A percentile compares a stretch with the other conserved stretches of the same genome.
These are phyloP conservation scores for Alternaria metachromatica DNA, from an alignment of 2,329 filamentous ascomycete genomes.

Conservation along the genomic window DNA sequence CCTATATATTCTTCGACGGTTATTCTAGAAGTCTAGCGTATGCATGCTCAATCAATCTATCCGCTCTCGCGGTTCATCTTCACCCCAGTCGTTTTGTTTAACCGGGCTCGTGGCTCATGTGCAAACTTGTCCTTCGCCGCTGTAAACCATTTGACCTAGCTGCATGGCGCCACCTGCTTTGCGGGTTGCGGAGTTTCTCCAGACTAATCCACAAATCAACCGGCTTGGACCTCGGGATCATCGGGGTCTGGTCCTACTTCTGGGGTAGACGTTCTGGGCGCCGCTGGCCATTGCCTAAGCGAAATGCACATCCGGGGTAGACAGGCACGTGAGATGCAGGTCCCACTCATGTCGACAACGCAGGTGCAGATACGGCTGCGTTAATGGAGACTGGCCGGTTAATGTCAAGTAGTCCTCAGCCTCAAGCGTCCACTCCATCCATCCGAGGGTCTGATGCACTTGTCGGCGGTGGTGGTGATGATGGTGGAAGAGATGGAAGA, in stretches of 20 bases:
- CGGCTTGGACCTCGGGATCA: constrained; percentile 29
- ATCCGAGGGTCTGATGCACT: neutral
- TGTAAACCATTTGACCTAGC: neutral
- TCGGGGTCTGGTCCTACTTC: constrained; percentile 10
- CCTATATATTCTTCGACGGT: constrained; percentile 25
- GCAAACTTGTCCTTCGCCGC: constrained; percentile 5
- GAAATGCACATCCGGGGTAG: constrained; percentile 19
- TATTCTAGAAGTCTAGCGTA: constrained; percentile 26
- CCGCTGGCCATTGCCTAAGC: constrained; percentile 9
- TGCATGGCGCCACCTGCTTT: constrained; percentile 9
- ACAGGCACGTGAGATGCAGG: constrained; percentile 23
- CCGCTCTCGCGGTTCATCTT: constrained; percentile 17
- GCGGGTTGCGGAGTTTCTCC: constrained; percentile 13
- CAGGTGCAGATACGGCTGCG: neutral
- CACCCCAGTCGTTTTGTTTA: constrained; percentile 16
- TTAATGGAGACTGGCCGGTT: constrained; percentile 1
- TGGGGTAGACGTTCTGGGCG: constrained; percentile 18
- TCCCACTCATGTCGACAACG: constrained; percentile 12
- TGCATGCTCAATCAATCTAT: constrained; percentile 14
- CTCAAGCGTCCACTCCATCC: neutral
- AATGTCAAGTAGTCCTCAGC: neutral
- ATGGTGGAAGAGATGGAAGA: neutral
- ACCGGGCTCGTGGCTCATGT: constrained; percentile 23
- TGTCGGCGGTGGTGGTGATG: neutral
- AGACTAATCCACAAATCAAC: constrained; percentile 30